These are phyloP conservation scores for Daldinia childiae DNA, from an alignment of 495 filamentous ascomycete species.

Conservation along the genomic window DNA sequence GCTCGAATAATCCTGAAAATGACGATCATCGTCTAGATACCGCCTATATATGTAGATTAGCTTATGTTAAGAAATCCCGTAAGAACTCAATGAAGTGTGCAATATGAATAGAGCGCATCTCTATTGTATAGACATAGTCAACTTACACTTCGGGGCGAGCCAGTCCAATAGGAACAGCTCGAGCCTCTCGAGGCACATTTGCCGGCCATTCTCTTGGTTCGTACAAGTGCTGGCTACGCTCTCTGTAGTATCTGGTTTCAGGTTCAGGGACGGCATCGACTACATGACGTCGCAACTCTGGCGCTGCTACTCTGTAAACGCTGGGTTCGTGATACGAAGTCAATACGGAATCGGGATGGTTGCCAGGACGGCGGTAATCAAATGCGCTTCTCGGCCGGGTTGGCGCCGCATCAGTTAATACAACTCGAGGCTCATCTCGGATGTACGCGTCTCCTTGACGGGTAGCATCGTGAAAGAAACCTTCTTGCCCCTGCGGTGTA, in stretches of 20 bases:
- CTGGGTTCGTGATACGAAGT: conserved; percentile 22
- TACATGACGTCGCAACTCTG: not conserved
- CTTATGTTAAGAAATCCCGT: not conserved
- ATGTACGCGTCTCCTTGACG: conserved; percentile 23
- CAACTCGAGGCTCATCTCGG: conserved; percentile 22
- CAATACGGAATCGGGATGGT: conserved; percentile 3
- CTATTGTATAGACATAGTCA: not conserved
- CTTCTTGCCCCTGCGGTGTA: conserved; percentile 14
- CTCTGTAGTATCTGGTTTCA: conserved; percentile 15
- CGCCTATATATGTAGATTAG: conserved; percentile 24
- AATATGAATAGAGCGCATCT: not conserved
- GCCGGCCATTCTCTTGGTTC: conserved; percentile 17
- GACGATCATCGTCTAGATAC: conserved; percentile 4
- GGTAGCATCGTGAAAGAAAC: conserved; percentile 12
- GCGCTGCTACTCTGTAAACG: conserved; percentile 3
- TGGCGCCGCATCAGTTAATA: conserved; percentile 26
- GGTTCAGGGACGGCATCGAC: conserved; percentile 7
- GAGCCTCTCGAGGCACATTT: conserved; percentile 13
- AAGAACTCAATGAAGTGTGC: not conserved
- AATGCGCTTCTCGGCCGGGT: conserved; percentile 19
- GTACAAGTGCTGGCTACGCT: conserved; percentile 12
- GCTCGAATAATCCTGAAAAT: conserved; percentile 2
- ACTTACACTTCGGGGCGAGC: conserved; percentile 35
- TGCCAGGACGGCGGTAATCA: conserved; percentile 17
- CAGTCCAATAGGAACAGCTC: not conserved